Base-by-base conservation (phyloP, 2,329 filamentous ascomycete species). In the Cryphonectria parasitica region DNA sequence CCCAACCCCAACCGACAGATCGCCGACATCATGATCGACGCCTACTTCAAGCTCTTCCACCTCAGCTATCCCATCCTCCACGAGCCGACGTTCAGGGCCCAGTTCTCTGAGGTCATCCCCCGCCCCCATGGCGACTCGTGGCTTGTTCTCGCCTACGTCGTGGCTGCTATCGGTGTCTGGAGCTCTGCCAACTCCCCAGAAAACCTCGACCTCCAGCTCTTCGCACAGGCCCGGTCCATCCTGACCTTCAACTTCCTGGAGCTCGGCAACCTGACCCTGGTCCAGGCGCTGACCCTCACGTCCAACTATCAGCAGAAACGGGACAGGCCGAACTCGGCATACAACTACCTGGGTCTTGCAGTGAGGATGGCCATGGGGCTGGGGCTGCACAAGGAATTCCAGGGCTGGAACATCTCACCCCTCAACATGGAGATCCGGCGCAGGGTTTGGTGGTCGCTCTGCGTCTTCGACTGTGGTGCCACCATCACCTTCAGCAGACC, bases 321-420 rank as follows among this genome's bases (percentile, higher is more conserved):
- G 41, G 82, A 86, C 74, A 81, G 83, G 52, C 84, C 84, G 3
- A 87, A 87, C 71, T 84, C 83, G 0, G 83, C 84, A 0, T 86
- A 84, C 72, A 86, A 85, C 72, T 83, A 83, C 61, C 79, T 85
- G 45, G 83, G 84, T 1, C 78, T 85, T 19, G 84, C 84, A 6
- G 79, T 84, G 41, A 78, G 83, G n/a, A 82, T 86, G 79, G 84
- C 83, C 17, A 81, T 85, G 65, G 83, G 84, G 0, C 75, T 87
- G 5, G 84, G 85, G 0, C 77, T 87, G 3, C 84, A 86, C 72
- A 81, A 82, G 31, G 83, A 86, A 68, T 78, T 82, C 49, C 77
- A 75, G 11, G 76, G 74, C 10, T 78, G 77, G 76, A 76, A 77
- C 43, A 81, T 80, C 67, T 74, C 71, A 6, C 75, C 75, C 3